Base-by-base conservation (phyloP, 345 rosid species). In the Eucalyptus sp. region DNA sequence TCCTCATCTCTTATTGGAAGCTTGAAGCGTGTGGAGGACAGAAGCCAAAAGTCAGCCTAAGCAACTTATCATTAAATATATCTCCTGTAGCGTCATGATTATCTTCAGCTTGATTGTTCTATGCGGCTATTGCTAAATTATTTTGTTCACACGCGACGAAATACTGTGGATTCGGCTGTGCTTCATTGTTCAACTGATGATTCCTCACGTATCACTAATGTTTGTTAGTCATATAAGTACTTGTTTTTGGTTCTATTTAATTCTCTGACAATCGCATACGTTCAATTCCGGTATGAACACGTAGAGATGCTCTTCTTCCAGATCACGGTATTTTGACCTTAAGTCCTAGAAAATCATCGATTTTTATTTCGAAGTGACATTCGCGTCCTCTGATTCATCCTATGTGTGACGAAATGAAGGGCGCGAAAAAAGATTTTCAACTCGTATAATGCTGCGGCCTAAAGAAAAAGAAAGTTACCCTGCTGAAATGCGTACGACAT, bases 341-440 rank as follows among this genome's bases (percentile, higher is more conserved):
- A 16, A 51, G 54, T 51, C 54, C 54, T 51, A 51, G 54, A 51
- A 51, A 51, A 16, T 68, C 24, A 17, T 10, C 13, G 2, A 33
- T 33, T 68, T 33, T 33, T 5, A 33, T 68, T 68, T 33, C 80
- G 7, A 68, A 33, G 22, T 33, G 44, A 68, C 44, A 33, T 68
- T 17, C 7, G 0, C 6, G 0, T 68, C 44, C 44, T 68, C 80
- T 1, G 11, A 44, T 33, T 68, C 44, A 51, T 51, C 20, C 8
- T 51, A 51, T 51, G 54, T 51, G 54, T 51, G 0, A 51, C 8
- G 20, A 51, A 51, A 51, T 51, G 54, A 17, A 33, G 46, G 27
- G 46, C 27, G 2, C 10, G 46, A 18, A 37, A 1, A 33, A 71
- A 13, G 46, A 71, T 71, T 37, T 37, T 24, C 46, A 71, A 71